phyloP scores from a whole-genome alignment of 805 yeast species.

The Komagataella pseudopastoris region DNA sequence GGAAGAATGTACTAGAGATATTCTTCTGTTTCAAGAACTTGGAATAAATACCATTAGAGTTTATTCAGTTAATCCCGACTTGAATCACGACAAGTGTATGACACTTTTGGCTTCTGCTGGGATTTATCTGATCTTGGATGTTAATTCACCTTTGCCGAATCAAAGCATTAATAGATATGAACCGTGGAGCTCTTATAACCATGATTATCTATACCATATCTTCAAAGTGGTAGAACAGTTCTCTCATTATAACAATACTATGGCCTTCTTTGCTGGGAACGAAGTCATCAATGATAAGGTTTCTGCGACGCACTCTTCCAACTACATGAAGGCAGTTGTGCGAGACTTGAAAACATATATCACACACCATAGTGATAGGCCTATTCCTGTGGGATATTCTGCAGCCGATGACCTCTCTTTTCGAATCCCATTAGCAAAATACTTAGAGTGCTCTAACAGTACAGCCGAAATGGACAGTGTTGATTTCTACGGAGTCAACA shows the following conservation, averaged over 20 bases:
- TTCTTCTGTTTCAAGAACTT: conserved; percentile 47
- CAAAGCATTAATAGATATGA: conserved; percentile 53
- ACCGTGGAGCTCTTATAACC: conserved; percentile 46
- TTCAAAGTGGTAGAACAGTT: conserved; percentile 73
- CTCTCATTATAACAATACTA: conserved; percentile 47
- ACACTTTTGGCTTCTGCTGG: conserved; percentile 50
- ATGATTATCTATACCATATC: conserved; percentile 70
- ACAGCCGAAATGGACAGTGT: conserved; percentile 45
- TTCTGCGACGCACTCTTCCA: conserved; percentile 44
- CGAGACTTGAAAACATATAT: conserved; percentile 67
- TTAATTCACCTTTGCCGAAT: conserved; percentile 56
- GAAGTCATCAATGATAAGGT: conserved; percentile 76
- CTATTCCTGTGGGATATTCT: conserved; percentile 74
- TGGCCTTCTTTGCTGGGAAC: conserved; percentile 75
- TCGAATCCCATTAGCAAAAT: conserved; percentile 63
- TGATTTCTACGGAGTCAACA: conserved; percentile 88
- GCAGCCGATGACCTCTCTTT: conserved; percentile 78
- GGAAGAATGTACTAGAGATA: conserved; percentile 48
- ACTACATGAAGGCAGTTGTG: conserved; percentile 64
- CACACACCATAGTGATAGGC: conserved; percentile 43
- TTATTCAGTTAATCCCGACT: conserved; percentile 63
- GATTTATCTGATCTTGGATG: conserved; percentile 60
- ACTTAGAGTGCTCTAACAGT: conserved; percentile 74
- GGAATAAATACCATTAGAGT: conserved; percentile 70
- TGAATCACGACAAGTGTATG: conserved; percentile 63